Evolutionary conservation across 805 yeast species (phyloP).

Genomic region (Teunomyces kruisii): DNA sequence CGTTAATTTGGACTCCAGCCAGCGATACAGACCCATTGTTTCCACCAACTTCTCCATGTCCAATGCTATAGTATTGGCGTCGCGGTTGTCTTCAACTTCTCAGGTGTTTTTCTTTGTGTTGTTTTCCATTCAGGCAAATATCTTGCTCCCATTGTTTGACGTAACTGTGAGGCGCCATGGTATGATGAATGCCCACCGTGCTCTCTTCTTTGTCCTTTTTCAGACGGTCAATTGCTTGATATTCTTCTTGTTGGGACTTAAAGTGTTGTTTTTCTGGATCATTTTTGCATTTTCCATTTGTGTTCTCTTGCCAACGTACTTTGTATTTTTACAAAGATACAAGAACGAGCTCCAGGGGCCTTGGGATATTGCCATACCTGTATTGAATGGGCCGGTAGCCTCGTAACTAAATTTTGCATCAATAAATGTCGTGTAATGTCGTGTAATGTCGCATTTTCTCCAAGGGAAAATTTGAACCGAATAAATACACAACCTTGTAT

Average conservation of each 20-base stretch:
- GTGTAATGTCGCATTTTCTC: not conserved
- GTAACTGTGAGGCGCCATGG: slow-evolving; percentile 51
- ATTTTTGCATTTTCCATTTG: slow-evolving; percentile 47
- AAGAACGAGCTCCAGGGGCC: slow-evolving; percentile 89
- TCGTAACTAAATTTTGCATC: not conserved
- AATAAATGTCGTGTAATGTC: slow-evolving; percentile 1
- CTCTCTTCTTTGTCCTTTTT: slow-evolving; percentile 23
- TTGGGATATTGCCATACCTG: slow-evolving; percentile 87
- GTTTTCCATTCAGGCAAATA: slow-evolving; percentile 67
- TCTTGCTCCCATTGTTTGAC: slow-evolving; percentile 70
- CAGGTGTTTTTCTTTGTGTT: slow-evolving; percentile 83
- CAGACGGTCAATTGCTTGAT: slow-evolving; percentile 29
- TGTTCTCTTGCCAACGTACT: slow-evolving; percentile 66
- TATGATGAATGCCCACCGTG: slow-evolving; percentile 20
- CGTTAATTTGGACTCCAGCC: slow-evolving; percentile 17
- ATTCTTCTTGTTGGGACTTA: slow-evolving; percentile 24
- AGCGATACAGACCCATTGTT: slow-evolving; percentile 50
- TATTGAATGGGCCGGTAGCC: slow-evolving; percentile 13
- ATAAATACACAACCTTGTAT: not conserved
- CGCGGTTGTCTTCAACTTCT: slow-evolving; percentile 72
- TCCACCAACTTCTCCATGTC: slow-evolving; percentile 83
- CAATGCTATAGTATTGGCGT: slow-evolving; percentile 86
- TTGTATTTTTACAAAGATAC: slow-evolving; percentile 69
- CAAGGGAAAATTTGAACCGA: not conserved
- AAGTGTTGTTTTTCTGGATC: slow-evolving; percentile 49